Evolutionary conservation across 23 red algal genomes (phyloP).

Genomic region (Pyropia haitanensis): DNA sequence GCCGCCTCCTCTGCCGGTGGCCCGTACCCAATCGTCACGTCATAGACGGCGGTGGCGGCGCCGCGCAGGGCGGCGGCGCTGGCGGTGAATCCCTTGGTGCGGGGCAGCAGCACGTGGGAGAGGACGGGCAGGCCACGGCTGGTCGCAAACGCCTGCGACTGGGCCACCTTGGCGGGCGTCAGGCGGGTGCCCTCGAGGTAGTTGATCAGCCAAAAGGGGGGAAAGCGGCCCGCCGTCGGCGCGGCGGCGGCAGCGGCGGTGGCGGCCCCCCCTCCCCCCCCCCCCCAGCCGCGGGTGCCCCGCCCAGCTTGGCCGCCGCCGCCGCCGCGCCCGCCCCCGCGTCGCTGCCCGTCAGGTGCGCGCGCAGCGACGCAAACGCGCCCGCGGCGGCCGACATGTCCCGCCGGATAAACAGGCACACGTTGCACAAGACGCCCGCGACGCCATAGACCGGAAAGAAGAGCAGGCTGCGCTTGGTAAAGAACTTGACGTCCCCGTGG

Average conservation of each 20-base stretch:
- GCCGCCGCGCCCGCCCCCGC: no score
- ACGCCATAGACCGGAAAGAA: constrained; percentile 81
- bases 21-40: constrained; percentile 74
- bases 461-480: constrained; percentile 78
- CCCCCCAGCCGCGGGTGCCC: no score
- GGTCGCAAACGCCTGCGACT: constrained; percentile 58
- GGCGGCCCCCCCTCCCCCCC: no score
- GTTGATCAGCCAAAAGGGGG: constrained; percentile 78
- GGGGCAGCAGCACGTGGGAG: constrained; percentile 61
- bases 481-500: constrained; percentile 91
- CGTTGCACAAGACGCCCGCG: constrained; percentile 71
- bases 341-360: no score
- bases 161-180: constrained; percentile 30
- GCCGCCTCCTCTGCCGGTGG: background rate
- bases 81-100: constrained; percentile 60
- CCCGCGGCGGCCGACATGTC: background rate
- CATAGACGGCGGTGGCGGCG: constrained; percentile 56
- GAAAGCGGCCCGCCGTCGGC: no score
- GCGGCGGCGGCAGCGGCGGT: no score
- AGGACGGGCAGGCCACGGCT: constrained; percentile 55
- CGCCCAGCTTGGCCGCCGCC: no score
- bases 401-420: constrained; percentile 81
- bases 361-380: no score
- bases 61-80: constrained; percentile 36
- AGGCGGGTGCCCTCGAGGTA: constrained; percentile 83